Evolutionary conservation across 768 basidiomycete genomes (phyloP), one percentile per base, ranked within the genome.

Genomic region (Mycena capillaripes): DNA sequence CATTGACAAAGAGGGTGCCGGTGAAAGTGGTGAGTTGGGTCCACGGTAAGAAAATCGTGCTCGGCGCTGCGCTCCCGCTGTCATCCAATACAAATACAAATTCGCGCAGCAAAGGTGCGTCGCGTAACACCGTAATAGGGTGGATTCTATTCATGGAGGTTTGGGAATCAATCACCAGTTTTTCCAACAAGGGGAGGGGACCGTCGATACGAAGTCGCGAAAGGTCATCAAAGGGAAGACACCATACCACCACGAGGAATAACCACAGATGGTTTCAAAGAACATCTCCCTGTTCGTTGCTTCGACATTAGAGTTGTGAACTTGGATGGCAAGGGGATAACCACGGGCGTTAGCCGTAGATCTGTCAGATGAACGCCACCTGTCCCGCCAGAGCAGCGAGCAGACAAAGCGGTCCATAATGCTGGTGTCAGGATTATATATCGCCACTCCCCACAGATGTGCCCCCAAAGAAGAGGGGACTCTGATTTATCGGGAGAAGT

Each of bases 361-460:
- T 53, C 40, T 17, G 52, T 11, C 23, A 69, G 38, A 3, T 12
- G 23, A 14, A 29, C 59, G n/a, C 46, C 19, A 19, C 59, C 50
- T 23, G 48, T 4, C 27, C 0, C 29, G 61, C 50, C 21, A 14
- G 62, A 48, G 5, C 19, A 2, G 11, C 40, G 38, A 36, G 40
- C 44, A 38, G 10, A 46, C 21, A 70, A 58, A n/a, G 52, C 19
- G 32, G 38, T 17, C 69, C 69, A 70, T 12, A 70, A 40, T 19
- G 21, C 25, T 2, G 69, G 69, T 4, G 69, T 21, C 2, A 70
- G 14, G 16, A 55, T 62, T 19, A 64, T 27, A 6, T 70, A 40
- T 23, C 69, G 69, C 69, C 69, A 70, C 5, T 34, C 34, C 30
- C 42, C 27, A 23, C 69, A 70, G n/a, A 70, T 38, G 23, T 55